Base-by-base conservation (phyloP, 768 basidiomycete genomes). In the Suillus americanus region DNA sequence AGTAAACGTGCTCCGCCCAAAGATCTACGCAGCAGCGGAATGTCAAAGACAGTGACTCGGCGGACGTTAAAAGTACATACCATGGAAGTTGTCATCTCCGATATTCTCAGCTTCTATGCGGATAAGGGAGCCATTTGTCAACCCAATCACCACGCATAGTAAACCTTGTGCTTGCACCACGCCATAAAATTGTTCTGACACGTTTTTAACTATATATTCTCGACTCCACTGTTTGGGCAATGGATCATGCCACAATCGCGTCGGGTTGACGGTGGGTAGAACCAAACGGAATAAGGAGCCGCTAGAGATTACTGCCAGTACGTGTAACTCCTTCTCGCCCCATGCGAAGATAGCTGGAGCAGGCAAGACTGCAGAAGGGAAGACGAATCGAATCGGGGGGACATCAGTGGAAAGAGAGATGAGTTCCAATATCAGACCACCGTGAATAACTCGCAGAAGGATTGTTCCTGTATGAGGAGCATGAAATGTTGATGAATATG, bases 211-310 rank as follows among this genome's bases (percentile, higher is more conserved):
- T 66, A 83, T 77, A 75, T 92, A 86, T 75, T 94, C 91, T 63
- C 83, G 81, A 64, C 82, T 84, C 85, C 85, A 89, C 61, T 87
- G 82, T 60, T 80, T 79, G 38, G 80, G 78, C 14, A 78, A 75
- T 62, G 85, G 81, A 67, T 83, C 79, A 54, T 82, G 78, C 90
- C 90, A 91, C 60, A 90, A 75, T 25, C 84, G 79, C 50, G 79
- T 76, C 23, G 80, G 81, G 60, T 78, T 79, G 61, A 81, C 79
- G 20, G 89, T 69, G 8, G 92, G 89, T 57, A 96, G 77, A 2
- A 88, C 81, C 33, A 95, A 67, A 50, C 90, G 86, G 74, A 89
- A 92, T 18, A 96, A 79, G 10, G 91, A 91, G 3, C 90, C 91
- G 13, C 82, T 78, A 56, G 79, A 75, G 0, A 92, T 90, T 30